Percentiles rank a stretch among this genome's conserved stretches.
Conservation (phyloP, 352 stramenopile species). For the Globisporangium spiculum region DNA sequence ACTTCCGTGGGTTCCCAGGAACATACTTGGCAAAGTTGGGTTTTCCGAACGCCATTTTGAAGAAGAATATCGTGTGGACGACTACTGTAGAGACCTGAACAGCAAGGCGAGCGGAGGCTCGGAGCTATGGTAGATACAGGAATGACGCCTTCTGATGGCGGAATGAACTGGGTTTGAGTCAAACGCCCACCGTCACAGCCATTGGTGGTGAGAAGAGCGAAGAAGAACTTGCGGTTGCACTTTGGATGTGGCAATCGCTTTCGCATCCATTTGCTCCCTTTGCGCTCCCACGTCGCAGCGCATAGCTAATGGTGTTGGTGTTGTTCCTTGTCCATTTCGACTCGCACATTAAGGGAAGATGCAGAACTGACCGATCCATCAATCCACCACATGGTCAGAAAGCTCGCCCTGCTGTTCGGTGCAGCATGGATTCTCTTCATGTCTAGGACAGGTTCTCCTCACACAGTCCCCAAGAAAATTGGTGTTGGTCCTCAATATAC, state of each 20-base stretch:
- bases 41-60: not conserved
- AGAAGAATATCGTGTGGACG: not conserved
- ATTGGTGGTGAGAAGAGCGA: not conserved
- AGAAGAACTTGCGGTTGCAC: not conserved
- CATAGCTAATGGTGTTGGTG: constrained; percentile 3
- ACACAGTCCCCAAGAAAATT: not conserved
- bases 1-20: constrained; percentile 2
- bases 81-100: not conserved
- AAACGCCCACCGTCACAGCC: not conserved
- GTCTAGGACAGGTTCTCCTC: not conserved
- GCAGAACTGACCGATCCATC: not conserved
- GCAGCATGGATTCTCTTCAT: not conserved
- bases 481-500: not conserved
- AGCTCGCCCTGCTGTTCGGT: not conserved
- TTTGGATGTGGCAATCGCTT: not conserved
- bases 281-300: not conserved
- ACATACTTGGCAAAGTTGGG: not conserved
- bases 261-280: not conserved
- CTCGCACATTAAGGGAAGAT: not conserved
- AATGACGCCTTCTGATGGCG: not conserved
- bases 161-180: not conserved
- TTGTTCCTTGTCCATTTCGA: not conserved
- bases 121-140: not conserved
- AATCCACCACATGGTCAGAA: not conserved
- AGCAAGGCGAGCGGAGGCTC: not conserved